A percentile compares a stretch with the other conserved stretches of the same genome.
Evolutionary conservation across 768 basidiomycete genomes (phyloP).

Genomic region (Rhodotorula kratochvilovae): DNA sequence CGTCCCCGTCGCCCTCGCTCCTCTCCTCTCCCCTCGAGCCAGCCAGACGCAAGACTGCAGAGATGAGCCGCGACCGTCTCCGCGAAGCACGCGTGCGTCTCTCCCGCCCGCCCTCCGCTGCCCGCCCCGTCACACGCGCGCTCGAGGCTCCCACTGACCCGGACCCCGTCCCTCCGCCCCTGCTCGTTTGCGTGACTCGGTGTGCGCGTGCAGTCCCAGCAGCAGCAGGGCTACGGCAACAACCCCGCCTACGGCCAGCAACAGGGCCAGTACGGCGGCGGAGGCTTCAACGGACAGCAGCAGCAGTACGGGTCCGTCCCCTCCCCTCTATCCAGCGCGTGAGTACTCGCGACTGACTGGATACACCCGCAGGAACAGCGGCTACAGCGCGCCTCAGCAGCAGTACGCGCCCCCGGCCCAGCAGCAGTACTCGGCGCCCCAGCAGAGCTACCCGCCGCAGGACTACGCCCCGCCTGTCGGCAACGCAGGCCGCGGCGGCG

Average conservation of each 20-base stretch:
- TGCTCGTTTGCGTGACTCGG: background rate
- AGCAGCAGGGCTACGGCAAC: slow-evolving; percentile 18
- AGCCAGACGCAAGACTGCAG: background rate
- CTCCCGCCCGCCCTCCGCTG: background rate
- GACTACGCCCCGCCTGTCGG: background rate
- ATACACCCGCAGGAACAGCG: background rate
- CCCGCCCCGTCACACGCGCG: background rate
- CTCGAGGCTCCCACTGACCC: too few species aligned
- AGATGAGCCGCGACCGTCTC: slow-evolving; percentile 35
- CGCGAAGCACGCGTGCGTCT: slow-evolving; percentile 32
- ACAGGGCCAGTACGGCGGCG: slow-evolving; percentile 17
- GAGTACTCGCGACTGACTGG: background rate
- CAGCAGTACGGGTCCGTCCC: background rate
- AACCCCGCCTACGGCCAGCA: background rate
- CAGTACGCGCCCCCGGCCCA: background rate
- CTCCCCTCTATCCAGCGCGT: too few species aligned
- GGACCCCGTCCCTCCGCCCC: too few species aligned
- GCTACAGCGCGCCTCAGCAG: slow-evolving; percentile 21
- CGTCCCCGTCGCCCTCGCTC: background rate
- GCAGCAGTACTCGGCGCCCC: slow-evolving; percentile 2
- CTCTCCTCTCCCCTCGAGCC: background rate
- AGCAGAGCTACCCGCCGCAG: slow-evolving; percentile 5
- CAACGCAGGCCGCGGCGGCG: background rate
- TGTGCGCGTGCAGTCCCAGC: slow-evolving; percentile 1
- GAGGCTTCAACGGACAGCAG: background rate